Evolutionary conservation across 345 rosid species (phyloP).

Genomic region (Schrenkiella parvula): DNA sequence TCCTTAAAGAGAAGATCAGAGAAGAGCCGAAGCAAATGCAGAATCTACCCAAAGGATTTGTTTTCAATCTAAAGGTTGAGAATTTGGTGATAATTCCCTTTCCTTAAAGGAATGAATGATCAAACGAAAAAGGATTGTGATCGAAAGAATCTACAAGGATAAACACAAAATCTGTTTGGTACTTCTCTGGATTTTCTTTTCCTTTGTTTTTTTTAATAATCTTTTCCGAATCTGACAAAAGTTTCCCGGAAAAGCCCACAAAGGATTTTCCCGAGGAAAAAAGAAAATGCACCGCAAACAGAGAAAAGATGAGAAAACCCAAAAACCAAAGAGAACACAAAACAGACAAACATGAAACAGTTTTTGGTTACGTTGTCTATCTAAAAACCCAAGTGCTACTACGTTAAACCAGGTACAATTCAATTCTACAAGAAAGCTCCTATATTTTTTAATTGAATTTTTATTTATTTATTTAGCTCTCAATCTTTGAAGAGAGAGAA

Average conservation of each 20-base stretch:
- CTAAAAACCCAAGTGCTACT: conserved; percentile 20
- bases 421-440: conserved; percentile 20
- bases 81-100: neutral
- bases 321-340: conserved; percentile 7
- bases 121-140: conserved; percentile 6
- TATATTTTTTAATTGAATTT: neutral
- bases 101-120: conserved; percentile 2
- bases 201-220: neutral
- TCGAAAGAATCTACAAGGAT: conserved; percentile 19
- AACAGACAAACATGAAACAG: conserved; percentile 28
- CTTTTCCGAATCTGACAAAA: conserved; percentile 23
- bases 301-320: neutral
- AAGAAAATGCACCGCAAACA: conserved; percentile 11
- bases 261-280: conserved; percentile 27
- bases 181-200: neutral
- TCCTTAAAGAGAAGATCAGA: neutral
- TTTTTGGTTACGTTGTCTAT: conserved; percentile 27
- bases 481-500: neutral
- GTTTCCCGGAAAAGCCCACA: conserved; percentile 26
- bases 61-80: conserved; percentile 12
- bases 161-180: conserved; percentile 21
- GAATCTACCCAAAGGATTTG: neutral
- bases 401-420: conserved; percentile 23
- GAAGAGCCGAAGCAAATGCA: neutral
- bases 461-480: neutral